These are phyloP conservation scores for Yarrowia yakushimensis DNA, from an alignment of 805 yeast genomes.

Conservation along the genomic window DNA sequence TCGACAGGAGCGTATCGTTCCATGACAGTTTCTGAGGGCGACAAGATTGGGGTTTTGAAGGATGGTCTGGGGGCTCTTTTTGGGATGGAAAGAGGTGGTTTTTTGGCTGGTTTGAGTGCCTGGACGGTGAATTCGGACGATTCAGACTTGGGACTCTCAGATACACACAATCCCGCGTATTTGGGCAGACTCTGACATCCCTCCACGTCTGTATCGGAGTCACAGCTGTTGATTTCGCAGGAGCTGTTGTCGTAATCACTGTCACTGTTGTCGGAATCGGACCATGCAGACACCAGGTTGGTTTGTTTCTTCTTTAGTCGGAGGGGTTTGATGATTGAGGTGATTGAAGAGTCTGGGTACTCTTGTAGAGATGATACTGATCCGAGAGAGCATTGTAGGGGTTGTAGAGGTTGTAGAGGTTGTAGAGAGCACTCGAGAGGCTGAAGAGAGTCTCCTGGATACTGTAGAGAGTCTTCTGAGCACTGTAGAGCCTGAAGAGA, in stretches of 20 bases:
- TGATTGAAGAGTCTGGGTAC: too few relatives aligned
- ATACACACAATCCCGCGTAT: background rate
- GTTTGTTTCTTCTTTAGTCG: too few relatives aligned
- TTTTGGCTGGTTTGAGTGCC: background rate
- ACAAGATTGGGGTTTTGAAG: background rate
- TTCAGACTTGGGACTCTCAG: background rate
- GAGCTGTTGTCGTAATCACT: constrained; percentile 1
- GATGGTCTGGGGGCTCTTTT: background rate
- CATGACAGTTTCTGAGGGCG: constrained; percentile 8
- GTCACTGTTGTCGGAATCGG: constrained; percentile 2
- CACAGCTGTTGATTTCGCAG: background rate
- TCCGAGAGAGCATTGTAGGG: too few relatives aligned
- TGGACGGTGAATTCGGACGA: constrained; percentile 5
- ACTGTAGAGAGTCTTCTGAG: too few relatives aligned
- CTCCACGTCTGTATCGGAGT: constrained; percentile 11
- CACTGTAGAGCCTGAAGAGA: too few relatives aligned
- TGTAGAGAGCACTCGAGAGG: too few relatives aligned
- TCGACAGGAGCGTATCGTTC: background rate
- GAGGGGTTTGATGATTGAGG: background rate
- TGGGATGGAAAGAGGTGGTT: background rate
- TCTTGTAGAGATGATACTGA: too few relatives aligned
- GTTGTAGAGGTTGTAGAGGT: too few relatives aligned
- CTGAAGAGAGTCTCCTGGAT: too few relatives aligned
- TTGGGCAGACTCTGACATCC: constrained; percentile 4
- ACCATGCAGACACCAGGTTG: background rate